Base-by-base conservation (phyloP, 768 basidiomycete genomes). In the Suillus variegatus region DNA sequence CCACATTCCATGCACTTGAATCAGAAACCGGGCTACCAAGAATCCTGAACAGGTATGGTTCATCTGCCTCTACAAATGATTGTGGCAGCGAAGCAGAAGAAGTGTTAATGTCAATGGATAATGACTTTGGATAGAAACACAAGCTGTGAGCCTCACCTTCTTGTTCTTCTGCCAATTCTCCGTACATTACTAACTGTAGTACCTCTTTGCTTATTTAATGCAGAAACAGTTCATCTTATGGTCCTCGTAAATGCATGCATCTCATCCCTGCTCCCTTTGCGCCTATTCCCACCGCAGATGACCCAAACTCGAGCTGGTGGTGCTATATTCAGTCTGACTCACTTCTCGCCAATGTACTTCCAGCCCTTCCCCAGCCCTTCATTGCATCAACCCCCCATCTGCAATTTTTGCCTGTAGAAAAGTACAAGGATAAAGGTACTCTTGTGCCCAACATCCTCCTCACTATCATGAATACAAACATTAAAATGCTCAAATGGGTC, bases 221-320 rank as follows among this genome's bases (percentile, higher is more conserved):
- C 13, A 44, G 77, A 71, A 38, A 65, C 70, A 16, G 63, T 69
- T 61, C 65, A 9, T 81, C 82, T 54, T 68, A 77, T 62, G 84
- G 87, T 46, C 85, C 89, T 8, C 83, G 85, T 43, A 93, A 93
- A 77, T 87, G 89, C 47, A 76, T 80, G 13, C 85, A 88, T 40
- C 82, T 83, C 35, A 80, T 76, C 0, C 77, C 35, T 62, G 61
- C 61, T 28, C 44, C 52, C 18, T 46, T 44, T 36, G 35, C 43
- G 44, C 62, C 47, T 6, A 46, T 72, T 16, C 75, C 80, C 46
- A 80, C 78, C n/a, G 78, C 80, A 62, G 80, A 82, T 49, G 84
- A 85, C 49, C 69, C 80, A 4, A 79, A 82, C 6, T 84, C 88
- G 44, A 75, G 88, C 8, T 94, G 93, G 92, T 94, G 92, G 92